A percentile compares a stretch with the other conserved stretches of the same genome.
Conservation (phyloP, 257 asterid genomes). For the Penstemon newberryi region DNA sequence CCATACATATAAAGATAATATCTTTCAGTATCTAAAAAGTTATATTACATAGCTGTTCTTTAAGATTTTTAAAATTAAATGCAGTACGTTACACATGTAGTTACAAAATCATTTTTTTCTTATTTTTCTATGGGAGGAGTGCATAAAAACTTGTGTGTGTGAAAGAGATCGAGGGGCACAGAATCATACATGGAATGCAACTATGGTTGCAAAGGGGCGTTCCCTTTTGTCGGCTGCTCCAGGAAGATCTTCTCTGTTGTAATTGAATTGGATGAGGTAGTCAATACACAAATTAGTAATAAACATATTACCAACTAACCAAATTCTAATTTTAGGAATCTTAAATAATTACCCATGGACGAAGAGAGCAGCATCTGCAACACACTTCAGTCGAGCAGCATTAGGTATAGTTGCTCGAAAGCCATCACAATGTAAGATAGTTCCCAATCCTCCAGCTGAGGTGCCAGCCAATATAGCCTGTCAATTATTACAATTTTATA, state of each 20-base stretch:
- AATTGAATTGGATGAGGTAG: neutral
- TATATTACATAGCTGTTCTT: neutral
- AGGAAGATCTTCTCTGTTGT: neutral
- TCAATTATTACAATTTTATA: too few relatives aligned
- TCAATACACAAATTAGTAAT: too few relatives aligned
- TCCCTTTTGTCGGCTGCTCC: slow-evolving; percentile 1
- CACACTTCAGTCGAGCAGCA: slow-evolving; percentile 25
- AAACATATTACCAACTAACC: too few relatives aligned
- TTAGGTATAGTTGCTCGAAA: slow-evolving; percentile 22
- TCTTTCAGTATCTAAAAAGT: neutral
- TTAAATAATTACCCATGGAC: slow-evolving; percentile 4
- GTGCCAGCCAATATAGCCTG: slow-evolving; percentile 28
- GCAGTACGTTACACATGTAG: too few relatives aligned
- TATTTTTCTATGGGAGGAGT: neutral
- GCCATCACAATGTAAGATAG: slow-evolving; percentile 28
- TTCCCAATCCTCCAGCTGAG: slow-evolving; percentile 33
- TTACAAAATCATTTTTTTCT: neutral
- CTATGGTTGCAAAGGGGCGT: neutral
- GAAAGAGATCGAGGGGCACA: neutral
- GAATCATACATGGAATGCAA: slow-evolving; percentile 13
- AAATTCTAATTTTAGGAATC: too few relatives aligned
- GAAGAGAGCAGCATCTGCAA: slow-evolving; percentile 29
- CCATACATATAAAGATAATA: too few relatives aligned
- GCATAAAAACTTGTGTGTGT: too few relatives aligned
- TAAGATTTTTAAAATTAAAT: neutral